These are phyloP conservation scores for Peronospora belbahrii DNA, from an alignment of 352 stramenopile genomes.

Conservation along the genomic window DNA sequence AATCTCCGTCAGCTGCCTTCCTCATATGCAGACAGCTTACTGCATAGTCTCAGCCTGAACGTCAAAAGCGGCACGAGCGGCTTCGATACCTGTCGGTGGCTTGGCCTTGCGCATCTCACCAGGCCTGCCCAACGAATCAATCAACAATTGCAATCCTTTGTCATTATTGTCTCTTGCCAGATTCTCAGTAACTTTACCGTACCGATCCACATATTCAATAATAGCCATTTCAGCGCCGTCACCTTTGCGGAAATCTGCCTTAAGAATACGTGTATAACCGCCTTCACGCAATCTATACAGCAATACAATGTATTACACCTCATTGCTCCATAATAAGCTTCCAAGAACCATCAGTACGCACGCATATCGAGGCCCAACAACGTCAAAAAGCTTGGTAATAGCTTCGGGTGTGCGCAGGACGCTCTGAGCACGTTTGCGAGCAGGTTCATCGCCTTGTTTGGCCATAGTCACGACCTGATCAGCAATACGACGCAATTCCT, in stretches of 20 bases:
- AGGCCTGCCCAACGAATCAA: constrained; percentile 31
- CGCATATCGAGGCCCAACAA: constrained; percentile 92
- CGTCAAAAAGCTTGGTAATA: constrained; percentile 94
- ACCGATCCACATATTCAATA: constrained; percentile 97
- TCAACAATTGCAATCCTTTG: neutral
- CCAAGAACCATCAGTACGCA: constrained; percentile 38
- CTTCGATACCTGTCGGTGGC: constrained; percentile 49
- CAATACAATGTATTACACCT: constrained; percentile 2
- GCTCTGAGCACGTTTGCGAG: constrained; percentile 69
- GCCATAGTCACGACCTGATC: constrained; percentile 94
- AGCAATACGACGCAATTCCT: constrained; percentile 90
- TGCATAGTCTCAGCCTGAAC: constrained; percentile 18
- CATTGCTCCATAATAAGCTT: neutral
- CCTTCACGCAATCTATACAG: constrained; percentile 56
- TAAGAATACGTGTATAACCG: constrained; percentile 95
- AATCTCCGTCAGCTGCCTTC: no score
- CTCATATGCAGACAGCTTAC: constrained; percentile 8
- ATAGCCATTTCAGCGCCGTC: constrained; percentile 96
- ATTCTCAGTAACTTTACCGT: neutral
- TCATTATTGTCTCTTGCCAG: no score
- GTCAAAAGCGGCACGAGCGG: constrained; percentile 40
- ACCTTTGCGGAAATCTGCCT: constrained; percentile 87
- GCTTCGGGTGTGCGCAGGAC: constrained; percentile 87
- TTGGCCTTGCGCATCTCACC: constrained; percentile 82
- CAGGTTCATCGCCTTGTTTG: constrained; percentile 87